Conservation (phyloP, 345 rosid genomes). For the Populus deltoides region DNA sequence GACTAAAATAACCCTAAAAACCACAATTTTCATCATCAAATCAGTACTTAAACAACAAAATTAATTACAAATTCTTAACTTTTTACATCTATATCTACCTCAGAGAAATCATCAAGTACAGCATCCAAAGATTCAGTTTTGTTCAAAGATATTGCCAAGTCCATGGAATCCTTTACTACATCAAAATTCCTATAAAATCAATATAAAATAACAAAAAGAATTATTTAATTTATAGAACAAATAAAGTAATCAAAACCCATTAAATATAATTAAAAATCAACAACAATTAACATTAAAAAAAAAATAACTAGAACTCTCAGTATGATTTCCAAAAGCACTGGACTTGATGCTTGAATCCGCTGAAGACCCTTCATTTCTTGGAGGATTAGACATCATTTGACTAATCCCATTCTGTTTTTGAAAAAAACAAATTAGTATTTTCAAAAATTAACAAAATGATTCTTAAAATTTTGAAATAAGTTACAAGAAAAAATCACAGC, state of each 20-base stretch:
- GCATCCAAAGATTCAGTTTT: conserved; percentile 67
- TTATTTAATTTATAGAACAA: no score
- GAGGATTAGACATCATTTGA: conserved; percentile 31
- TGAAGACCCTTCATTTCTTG: conserved; percentile 24
- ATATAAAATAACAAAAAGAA: background rate
- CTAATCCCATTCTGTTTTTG: conserved; percentile 33
- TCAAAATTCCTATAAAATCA: conserved; percentile 47
- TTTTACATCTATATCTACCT: conserved; percentile 39
- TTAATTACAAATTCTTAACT: background rate
- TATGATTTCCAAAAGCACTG: conserved; percentile 17
- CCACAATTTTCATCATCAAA: background rate
- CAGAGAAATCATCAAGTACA: conserved; percentile 68
- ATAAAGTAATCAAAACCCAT: background rate
- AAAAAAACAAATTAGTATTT: background rate
- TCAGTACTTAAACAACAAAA: background rate
- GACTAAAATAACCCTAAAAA: conserved; percentile 68
- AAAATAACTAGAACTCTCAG: conserved; percentile 23
- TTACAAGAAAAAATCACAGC: background rate
- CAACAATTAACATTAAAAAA: background rate
- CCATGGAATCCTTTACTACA: conserved; percentile 68
- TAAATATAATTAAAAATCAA: no score
- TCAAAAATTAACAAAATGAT: background rate
- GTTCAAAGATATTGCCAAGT: conserved; percentile 67
- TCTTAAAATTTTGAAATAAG: background rate
- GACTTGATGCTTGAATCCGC: conserved; percentile 18